Conservation (phyloP, 2,329 filamentous ascomycete genomes). For the Pseudogymnoascus sp. region DNA sequence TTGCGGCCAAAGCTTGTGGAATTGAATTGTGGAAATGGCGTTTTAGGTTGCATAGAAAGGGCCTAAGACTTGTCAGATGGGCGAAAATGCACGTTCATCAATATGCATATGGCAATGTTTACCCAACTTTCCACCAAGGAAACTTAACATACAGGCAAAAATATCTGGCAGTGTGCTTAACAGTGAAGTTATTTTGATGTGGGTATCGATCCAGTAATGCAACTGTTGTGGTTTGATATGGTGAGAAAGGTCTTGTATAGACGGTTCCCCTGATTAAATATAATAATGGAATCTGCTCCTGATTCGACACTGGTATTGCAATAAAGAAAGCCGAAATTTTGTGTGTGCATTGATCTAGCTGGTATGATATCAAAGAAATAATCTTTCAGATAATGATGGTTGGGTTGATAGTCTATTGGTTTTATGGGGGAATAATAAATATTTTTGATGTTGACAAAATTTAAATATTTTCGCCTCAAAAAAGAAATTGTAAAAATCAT, state of each 20-base stretch:
- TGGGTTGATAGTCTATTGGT: no score
- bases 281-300: not conserved
- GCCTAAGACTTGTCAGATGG: not conserved
- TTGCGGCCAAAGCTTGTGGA: not conserved
- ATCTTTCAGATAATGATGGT: no score
- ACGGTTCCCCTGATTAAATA: not conserved
- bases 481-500: no score
- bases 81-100: not conserved
- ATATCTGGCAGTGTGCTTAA: not conserved
- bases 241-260: not conserved
- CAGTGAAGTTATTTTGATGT: not conserved
- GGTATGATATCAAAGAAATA: not conserved
- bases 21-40: not conserved
- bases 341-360: not conserved
- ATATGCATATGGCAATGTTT: not conserved
- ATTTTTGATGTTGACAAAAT: no score
- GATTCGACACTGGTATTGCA: no score
- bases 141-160: not conserved
- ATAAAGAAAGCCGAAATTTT: not conserved
- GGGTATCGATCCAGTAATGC: not conserved
- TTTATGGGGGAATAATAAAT: no score
- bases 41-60: not conserved
- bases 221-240: not conserved
- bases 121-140: not conserved
- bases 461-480: no score